These are phyloP conservation scores for Pistacia atlantica DNA, from an alignment of 345 rosid genomes.

Conservation along the genomic window DNA sequence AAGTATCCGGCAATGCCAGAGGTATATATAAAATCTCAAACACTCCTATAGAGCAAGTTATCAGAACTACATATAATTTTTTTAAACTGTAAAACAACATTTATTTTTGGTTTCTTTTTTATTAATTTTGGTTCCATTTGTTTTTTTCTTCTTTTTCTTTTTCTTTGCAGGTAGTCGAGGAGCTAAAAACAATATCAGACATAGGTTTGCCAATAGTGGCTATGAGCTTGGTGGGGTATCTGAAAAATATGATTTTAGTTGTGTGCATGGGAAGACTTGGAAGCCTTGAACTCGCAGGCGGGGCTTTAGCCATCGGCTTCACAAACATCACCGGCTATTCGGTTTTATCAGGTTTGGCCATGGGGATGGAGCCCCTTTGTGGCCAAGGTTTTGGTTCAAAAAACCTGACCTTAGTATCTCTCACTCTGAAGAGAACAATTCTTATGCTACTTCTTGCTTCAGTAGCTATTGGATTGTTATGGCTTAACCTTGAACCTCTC, in stretches of 20 bases:
- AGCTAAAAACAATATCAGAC: conserved; percentile 60
- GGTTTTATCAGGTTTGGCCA: conserved; percentile 80
- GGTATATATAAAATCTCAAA: conserved; percentile 37
- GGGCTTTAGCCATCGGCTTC: conserved; percentile 89
- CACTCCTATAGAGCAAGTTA: background rate
- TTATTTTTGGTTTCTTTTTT: background rate
- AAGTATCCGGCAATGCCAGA: conserved; percentile 62
- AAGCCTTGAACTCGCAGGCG: conserved; percentile 89
- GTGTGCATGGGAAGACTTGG: conserved; percentile 89
- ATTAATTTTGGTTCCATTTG: background rate
- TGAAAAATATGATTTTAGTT: conserved; percentile 76
- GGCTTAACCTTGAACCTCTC: conserved; percentile 72
- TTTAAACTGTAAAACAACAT: too few species aligned
- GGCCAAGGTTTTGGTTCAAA: conserved; percentile 87
- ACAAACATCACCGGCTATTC: conserved; percentile 95
- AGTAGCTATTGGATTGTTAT: conserved; percentile 59
- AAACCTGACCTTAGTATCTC: conserved; percentile 49
- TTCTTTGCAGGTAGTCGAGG: conserved; percentile 58
- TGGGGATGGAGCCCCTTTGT: conserved; percentile 92
- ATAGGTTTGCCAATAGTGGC: conserved; percentile 79
- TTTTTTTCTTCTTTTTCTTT: background rate
- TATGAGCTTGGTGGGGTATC: conserved; percentile 67
- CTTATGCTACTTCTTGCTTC: conserved; percentile 63
- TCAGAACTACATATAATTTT: too few species aligned
- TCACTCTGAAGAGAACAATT: conserved; percentile 62